Evolutionary conservation across 768 basidiomycete genomes (phyloP), one percentile per base, ranked within the genome.

Genomic region (Suillus luteus): DNA sequence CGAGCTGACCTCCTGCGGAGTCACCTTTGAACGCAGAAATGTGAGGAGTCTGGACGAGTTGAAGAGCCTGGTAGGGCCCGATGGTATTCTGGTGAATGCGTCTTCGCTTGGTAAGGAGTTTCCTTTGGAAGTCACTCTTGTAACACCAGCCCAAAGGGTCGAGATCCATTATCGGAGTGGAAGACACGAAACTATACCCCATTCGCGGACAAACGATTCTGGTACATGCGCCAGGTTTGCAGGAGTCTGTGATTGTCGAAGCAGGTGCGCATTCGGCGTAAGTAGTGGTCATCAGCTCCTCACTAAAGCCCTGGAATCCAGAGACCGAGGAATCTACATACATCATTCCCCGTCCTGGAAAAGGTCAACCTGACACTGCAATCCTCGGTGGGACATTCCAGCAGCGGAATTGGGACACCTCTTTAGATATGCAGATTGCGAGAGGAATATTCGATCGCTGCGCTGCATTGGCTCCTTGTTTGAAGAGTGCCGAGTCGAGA

Each of bases 141-240:
- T 59, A 22, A 43, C 33, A 41, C 22, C 48, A 19, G 41, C 14
- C 27, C 37, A 40, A 59, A 83, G 90, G 90, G 4, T 86, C 93
- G 10, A 81, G 85, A 58, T 86, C 85, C 38, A 80, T 96, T 49
- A 85, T 91, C 14, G 95, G 94, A 6, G 86, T 96, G 2, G 88
- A 95, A 70, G 95, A 97, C 73, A 80, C 81, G 63, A 79, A 77
- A 27, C 77, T 95, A 27, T 86, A 85, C 71, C 93, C 95, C 1
- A 83, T 95, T 66, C 82, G 93, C 51, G 95, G 95, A 9, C 95
- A 96, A 76, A 89, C 92, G 0, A 86, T 95, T 10, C 73, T 95
- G 19, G 80, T 96, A 24, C 75, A 84, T 44, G 91, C 92, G 2
- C 89, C 91, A 0, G 82, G 83, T 77, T 78, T 92, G 52, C 59